These are phyloP conservation scores for Daldinia bambusicola DNA, from an alignment of 495 filamentous ascomycete species.

Conservation along the genomic window DNA sequence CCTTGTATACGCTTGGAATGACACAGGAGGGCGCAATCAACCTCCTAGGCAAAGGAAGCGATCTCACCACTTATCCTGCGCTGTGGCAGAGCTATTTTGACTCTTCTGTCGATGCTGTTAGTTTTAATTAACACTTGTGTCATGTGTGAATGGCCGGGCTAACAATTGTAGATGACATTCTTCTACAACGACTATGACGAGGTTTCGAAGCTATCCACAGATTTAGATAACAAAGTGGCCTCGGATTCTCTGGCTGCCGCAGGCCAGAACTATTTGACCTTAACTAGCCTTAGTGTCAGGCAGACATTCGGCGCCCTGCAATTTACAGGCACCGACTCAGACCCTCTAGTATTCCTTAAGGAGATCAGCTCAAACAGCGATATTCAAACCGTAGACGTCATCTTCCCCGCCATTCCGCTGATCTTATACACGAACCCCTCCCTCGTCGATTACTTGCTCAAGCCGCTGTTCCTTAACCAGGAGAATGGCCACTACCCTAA, in stretches of 20 bases:
- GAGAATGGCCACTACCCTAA: conserved; percentile 91
- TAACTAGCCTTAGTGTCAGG: conserved; percentile 84
- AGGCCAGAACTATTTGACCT: conserved; percentile 77
- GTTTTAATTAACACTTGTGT: conserved; percentile 20
- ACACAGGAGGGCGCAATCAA: conserved; percentile 81
- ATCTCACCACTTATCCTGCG: conserved; percentile 73
- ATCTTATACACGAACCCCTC: conserved; percentile 88
- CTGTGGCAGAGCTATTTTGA: conserved; percentile 79
- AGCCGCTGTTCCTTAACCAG: conserved; percentile 90
- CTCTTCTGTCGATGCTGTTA: conserved; percentile 63
- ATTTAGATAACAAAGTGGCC: conserved; percentile 75
- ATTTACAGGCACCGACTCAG: conserved; percentile 79
- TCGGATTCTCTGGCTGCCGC: conserved; percentile 74
- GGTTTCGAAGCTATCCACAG: conserved; percentile 62
- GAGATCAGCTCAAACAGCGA: conserved; percentile 96
- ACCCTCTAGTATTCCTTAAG: conserved; percentile 88
- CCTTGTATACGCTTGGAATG: conserved; percentile 82
- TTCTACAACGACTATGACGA: conserved; percentile 77
- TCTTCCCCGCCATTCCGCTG: conserved; percentile 91
- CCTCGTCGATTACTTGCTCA: conserved; percentile 84
- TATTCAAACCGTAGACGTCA: conserved; percentile 94
- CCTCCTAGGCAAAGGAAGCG: conserved; percentile 74
- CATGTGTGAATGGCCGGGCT: conserved; percentile 10
- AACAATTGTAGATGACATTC: conserved; percentile 59
- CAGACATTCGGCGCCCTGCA: conserved; percentile 89